Base-by-base conservation (phyloP, 192 early-diverging fungal genomes). In the Gryganskiella cystojenkinii region DNA sequence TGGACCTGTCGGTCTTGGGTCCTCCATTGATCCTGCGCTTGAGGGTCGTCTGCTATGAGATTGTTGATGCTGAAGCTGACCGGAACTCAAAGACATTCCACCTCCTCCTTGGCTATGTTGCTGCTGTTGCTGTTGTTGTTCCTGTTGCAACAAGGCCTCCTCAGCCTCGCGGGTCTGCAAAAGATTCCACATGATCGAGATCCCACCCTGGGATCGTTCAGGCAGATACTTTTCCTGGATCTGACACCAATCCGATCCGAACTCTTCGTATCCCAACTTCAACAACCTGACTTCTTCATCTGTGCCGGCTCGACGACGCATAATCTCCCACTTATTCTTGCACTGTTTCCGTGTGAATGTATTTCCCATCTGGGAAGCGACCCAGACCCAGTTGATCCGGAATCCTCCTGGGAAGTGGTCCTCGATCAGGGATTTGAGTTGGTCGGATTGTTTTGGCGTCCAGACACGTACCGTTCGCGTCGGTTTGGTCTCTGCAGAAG, bases 281-380 rank as follows among this genome's bases (percentile, higher is more conserved):
- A 78, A 22, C 19, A 64, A 37, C 0, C 17, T 22, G 19, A 78
- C 28, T 28, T 78, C 74, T 4, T 78, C 74, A 3, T 78, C 74
- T 22, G 74, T 78, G 3, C 74, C 74, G 1, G 66, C 66, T 14
- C 74, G 59, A 9, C 74, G 66, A 1, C 74, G 59, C 74, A 78
- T 78, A n/a, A 78, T 78, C 56, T 78, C 74, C 74, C 74, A 78
- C 30, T 78, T 78, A 56, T 78, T 78, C 55, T 78, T 78, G 56
- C 74, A 78, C 40, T 78, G 74, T 47, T 78, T 78, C 30, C 74
- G 60, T 8, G 74, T 78, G 27, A 78, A 78, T 0, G 74, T 78
- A 13, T 78, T 78, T 30, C 74, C 74, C 74, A 78, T 78, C 50
- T 78, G 74, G 4, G 74, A 68, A 1, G 74, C 74, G 9, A 78